Conservation (phyloP, 2,329 filamentous ascomycete species). For the Aspergillus ochraceoroseus region DNA sequence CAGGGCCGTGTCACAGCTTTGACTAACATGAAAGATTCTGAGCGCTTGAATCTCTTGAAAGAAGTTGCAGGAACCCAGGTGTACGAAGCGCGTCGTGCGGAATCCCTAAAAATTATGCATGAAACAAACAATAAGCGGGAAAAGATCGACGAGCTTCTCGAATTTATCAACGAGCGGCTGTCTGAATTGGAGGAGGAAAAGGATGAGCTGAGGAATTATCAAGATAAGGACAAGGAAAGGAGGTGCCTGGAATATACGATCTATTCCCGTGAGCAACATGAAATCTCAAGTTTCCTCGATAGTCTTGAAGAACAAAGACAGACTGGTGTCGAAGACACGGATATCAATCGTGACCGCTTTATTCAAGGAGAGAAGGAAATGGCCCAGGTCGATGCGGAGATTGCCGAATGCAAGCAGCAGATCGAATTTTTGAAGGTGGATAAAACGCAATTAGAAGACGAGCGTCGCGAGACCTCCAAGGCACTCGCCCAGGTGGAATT, state of each 20-base stretch:
- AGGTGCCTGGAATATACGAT: slow-evolving; percentile 92
- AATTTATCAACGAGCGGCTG: slow-evolving; percentile 86
- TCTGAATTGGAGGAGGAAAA: slow-evolving; percentile 93
- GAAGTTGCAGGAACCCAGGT: slow-evolving; percentile 98
- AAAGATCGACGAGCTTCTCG: slow-evolving; percentile 89
- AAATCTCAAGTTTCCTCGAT: slow-evolving; percentile 70
- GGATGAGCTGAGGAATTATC: slow-evolving; percentile 86
- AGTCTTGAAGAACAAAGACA: slow-evolving; percentile 76
- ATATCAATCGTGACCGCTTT: slow-evolving; percentile 72
- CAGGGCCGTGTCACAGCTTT: slow-evolving; percentile 92
- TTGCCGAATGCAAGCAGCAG: slow-evolving; percentile 73
- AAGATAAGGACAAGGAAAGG: slow-evolving; percentile 89
- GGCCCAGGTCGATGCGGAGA: slow-evolving; percentile 68
- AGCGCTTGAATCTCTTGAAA: slow-evolving; percentile 83
- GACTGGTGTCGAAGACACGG: slow-evolving; percentile 76
- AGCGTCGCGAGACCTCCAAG: slow-evolving; percentile 76
- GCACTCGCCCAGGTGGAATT: slow-evolving; percentile 79
- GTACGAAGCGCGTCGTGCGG: slow-evolving; percentile 84
- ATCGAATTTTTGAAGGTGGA: slow-evolving; percentile 82
- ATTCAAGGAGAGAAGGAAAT: slow-evolving; percentile 75
- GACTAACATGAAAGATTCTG: slow-evolving; percentile 97
- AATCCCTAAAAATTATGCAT: slow-evolving; percentile 93
- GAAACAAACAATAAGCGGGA: slow-evolving; percentile 91
- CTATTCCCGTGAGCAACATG: slow-evolving; percentile 80
- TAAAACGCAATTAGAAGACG: slow-evolving; percentile 79